Base-by-base conservation (phyloP, 352 stramenopile species). In the Phytophthora pini region DNA sequence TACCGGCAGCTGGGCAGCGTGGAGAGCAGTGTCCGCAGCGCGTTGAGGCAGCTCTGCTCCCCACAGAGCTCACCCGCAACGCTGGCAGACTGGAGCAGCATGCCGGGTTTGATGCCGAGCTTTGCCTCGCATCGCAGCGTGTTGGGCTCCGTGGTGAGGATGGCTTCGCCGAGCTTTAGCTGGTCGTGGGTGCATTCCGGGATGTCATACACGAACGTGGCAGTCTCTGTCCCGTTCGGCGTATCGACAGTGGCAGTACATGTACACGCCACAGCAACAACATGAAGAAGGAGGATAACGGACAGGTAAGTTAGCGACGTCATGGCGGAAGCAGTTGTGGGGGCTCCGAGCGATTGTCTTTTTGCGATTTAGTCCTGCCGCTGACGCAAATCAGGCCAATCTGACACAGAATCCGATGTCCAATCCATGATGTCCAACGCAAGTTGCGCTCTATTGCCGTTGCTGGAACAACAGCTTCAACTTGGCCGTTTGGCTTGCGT, bases 1-100 rank as follows among this genome's bases (percentile, higher is more conserved):
- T 81, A 89, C 24, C 68, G 69, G 62, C 82, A 92, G 31, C 84
- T 59, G 8, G 80, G 80, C 41, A 92, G 54, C 44, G 50, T 65
- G 50, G 56, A 68, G 68, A 82, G 82, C 11, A 92, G 60, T 9
- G 36, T 61, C 44, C 74, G 61, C 38, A 90, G 71, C 54, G 76
- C 80, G 4, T 68, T 68, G 12, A 67, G 71, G 58, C 82, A 91
- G 20, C 55, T 45, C 26, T 70, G 45, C 34, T 76, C 36, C 15
- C 61, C 66, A 47, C 80, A 88, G 1, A 90, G 54, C 15, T 58
- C 59, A 41, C 69, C 66, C 12, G 63, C 69, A 52, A 79, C 43
- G 34, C 50, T 34, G 17, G 56, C 64, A 22, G 49, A 69, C 53
- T 73, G 59, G 26, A 73, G 58, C 32, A 87, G 20, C 73, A 89